phyloP scores from a whole-genome alignment of 441 rosid species.

The Omphalea diandra region DNA sequence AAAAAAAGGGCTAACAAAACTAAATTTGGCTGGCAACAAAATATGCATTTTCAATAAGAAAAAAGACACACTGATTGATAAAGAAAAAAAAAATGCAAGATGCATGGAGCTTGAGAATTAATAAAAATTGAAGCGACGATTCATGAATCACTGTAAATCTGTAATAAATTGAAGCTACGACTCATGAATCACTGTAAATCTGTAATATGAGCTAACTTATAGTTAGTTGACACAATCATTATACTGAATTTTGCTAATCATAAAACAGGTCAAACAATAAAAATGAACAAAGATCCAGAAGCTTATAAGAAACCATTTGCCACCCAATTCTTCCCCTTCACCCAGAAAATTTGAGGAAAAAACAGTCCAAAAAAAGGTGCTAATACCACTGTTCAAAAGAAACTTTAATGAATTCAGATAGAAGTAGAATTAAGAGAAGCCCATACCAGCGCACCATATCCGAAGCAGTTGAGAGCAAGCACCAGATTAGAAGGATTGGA shows the following conservation, averaged over 20 bases:
- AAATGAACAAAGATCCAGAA: constrained; percentile 8
- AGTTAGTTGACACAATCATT: constrained; percentile 1
- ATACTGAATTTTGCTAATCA: no score
- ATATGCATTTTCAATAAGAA: not conserved
- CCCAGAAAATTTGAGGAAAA: not conserved
- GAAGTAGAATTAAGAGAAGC: not conserved
- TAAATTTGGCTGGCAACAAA: not conserved
- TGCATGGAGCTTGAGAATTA: not conserved
- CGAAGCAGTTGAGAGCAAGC: constrained; percentile 13
- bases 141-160: not conserved
- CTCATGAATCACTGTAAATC: no score
- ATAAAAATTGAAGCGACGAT: not conserved
- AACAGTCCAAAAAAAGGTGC: not conserved
- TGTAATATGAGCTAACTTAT: not conserved
- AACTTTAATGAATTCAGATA: no score
- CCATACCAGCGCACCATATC: constrained; percentile 14
- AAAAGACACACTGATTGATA: not conserved
- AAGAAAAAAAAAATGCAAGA: not conserved
- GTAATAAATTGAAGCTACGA: no score
- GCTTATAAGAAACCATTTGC: not conserved
- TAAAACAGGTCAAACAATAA: not conserved
- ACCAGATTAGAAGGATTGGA: not conserved
- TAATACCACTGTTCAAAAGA: not conserved
- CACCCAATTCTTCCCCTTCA: not conserved
- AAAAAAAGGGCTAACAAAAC: not conserved